Evolutionary conservation across 2,329 filamentous ascomycete species (phyloP).

Genomic region (Neonectria neomacrospora): DNA sequence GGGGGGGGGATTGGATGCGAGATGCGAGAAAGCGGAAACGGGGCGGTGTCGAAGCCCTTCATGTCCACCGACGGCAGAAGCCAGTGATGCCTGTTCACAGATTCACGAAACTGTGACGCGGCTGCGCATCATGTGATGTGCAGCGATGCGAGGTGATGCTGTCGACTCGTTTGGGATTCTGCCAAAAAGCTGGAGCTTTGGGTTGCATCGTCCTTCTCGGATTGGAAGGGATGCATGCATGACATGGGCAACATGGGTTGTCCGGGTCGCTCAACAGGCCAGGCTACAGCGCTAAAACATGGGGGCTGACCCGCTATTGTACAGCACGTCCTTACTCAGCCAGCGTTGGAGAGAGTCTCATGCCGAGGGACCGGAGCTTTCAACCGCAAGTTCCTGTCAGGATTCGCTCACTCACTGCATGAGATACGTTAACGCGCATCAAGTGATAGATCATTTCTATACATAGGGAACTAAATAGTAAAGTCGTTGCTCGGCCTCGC

Average conservation of each 20-base stretch:
- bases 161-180: conserved; percentile 8
- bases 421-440: background rate
- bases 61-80: conserved; percentile 1
- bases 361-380: too few relatives aligned
- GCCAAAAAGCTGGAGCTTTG: background rate
- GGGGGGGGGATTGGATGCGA: background rate
- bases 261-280: conserved; percentile 23
- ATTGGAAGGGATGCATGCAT: conserved; percentile 11
- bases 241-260: background rate
- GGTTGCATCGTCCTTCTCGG: background rate
- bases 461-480: conserved; percentile 1
- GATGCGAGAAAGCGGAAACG: background rate
- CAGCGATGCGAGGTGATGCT: background rate
- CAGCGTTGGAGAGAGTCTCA: background rate
- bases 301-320: conserved; percentile 20
- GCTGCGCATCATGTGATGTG: conserved; percentile 20
- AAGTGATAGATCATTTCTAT: conserved; percentile 15
- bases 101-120: background rate
- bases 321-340: background rate
- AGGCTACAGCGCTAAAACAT: conserved; percentile 38
- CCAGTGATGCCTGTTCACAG: conserved; percentile 17
- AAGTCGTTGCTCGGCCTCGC: conserved; percentile 10
- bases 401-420: background rate
- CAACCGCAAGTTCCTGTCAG: background rate
- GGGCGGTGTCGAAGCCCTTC: background rate